Base-by-base conservation (phyloP, 257 asterid genomes). In the Cruciata laevipes region DNA sequence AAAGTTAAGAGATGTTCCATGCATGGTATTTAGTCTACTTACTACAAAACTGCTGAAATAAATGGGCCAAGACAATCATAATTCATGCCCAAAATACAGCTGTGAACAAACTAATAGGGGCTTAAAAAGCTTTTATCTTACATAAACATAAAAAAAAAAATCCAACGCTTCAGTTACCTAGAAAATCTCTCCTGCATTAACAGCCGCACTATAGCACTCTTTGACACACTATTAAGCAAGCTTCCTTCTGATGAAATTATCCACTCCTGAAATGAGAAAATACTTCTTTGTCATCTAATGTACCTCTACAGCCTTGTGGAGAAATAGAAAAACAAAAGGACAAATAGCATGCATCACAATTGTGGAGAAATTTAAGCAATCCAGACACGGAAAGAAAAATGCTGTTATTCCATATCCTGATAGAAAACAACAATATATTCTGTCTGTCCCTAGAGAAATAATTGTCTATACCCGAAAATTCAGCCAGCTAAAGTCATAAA, bases 111-210 rank as follows among this genome's bases (percentile, higher is more conserved):
- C 40, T 27, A 67, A 57, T 47, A 13, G 49, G 56, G 52, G 55
- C 21, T 21, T 47, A 16, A 5, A 47, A 13, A 47, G 13, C 4
- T 18, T 42, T 42, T 42, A 42, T 42, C 18, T 42, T 16, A 17
- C 55, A 14, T 14, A 47, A 14, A 47, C 21, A 47, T 47, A 1
- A 42, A 42, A 59, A 31, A 55, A 49, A 16, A 20, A 8, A 18
- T 25, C 12, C 10, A 52, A 23, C 42, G 17, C 14, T 5, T 32
- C 53, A 21, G 11, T n/a, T 84, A 93, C 98, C 98, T 85, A 47
- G 98, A 83, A 75, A 86, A 90, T 10, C 82, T 82, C 74, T 87
- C 97, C 75, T 73, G 83, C 88, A 69, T 60, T 66, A 94, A 83
- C 74, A 94, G 91, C 61, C 80, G 84, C 75, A 85, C 95, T 38